phyloP scores from a whole-genome alignment of 78 protist genomes.

The Dictyostelium intermedium region DNA sequence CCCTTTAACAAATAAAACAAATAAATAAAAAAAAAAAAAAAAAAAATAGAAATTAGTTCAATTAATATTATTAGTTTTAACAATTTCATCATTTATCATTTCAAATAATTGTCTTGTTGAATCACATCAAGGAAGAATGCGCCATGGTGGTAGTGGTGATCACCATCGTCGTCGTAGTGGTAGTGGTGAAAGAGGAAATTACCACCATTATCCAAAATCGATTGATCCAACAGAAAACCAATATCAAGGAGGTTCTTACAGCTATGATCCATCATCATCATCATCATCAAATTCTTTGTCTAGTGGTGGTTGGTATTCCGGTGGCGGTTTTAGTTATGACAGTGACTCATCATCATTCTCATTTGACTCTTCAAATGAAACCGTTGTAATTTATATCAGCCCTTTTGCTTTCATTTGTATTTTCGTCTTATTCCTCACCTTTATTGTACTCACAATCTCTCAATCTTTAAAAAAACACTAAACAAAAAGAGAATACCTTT shows the following conservation, averaged over 20 bases:
- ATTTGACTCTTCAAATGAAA: not conserved
- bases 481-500: not conserved
- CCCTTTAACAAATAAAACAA: not conserved
- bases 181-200: not conserved
- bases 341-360: not conserved
- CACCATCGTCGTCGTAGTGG: not conserved
- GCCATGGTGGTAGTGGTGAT: not conserved
- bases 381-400: not conserved
- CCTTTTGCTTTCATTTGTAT: not conserved
- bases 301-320: not conserved
- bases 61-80: not conserved
- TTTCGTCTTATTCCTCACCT: not conserved
- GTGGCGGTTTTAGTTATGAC: not conserved
- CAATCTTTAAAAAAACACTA: not conserved
- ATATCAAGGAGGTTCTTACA: too few species aligned
- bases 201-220: not conserved
- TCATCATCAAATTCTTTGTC: too few species aligned
- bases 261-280: too few species aligned
- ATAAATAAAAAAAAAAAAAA: not conserved
- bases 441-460: not conserved
- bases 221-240: too few species aligned
- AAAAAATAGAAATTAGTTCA: not conserved
- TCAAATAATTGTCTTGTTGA: not conserved
- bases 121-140: not conserved
- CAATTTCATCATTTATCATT: not conserved